Percentiles rank a stretch among this genome's conserved stretches.
These are phyloP conservation scores for Agastache rugosa DNA, from an alignment of 257 asterid species.

Conservation along the genomic window DNA sequence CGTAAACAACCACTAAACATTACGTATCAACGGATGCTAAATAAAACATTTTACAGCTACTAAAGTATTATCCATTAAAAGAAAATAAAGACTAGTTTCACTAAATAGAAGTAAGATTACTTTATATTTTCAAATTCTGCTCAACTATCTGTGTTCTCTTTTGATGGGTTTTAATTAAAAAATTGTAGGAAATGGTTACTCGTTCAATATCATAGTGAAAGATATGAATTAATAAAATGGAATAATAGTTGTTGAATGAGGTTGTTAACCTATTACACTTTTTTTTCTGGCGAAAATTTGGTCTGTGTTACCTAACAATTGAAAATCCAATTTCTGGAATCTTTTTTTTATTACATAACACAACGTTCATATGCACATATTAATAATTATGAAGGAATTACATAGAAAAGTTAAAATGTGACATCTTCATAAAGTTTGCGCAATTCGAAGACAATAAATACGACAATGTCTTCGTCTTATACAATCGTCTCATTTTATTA, in stretches of 20 bases:
- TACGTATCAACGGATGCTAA: no score
- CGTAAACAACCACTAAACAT: no score
- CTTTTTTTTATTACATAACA: background rate
- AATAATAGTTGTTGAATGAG: constrained; percentile 40
- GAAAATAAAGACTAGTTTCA: background rate
- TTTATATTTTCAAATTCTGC: background rate
- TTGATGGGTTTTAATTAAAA: background rate
- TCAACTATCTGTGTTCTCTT: background rate
- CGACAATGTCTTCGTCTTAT: background rate
- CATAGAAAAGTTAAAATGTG: background rate
- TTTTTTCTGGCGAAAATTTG: constrained; percentile 26
- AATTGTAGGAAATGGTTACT: background rate
- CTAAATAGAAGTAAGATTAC: background rate
- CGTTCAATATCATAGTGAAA: background rate
- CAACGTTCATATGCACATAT: background rate
- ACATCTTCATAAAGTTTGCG: background rate
- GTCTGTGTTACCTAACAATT: constrained; percentile 29
- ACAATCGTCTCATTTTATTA: background rate
- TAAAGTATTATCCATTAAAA: no score
- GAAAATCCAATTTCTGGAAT: constrained; percentile 12
- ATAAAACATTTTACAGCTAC: no score
- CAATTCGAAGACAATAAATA: background rate
- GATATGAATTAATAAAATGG: constrained; percentile 11
- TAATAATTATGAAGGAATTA: no score
- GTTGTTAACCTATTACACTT: constrained; percentile 43